A percentile compares a stretch with the other conserved stretches of the same genome.
Conservation (phyloP, 2,329 filamentous ascomycete species). For the Exophiala xenobiotica region DNA sequence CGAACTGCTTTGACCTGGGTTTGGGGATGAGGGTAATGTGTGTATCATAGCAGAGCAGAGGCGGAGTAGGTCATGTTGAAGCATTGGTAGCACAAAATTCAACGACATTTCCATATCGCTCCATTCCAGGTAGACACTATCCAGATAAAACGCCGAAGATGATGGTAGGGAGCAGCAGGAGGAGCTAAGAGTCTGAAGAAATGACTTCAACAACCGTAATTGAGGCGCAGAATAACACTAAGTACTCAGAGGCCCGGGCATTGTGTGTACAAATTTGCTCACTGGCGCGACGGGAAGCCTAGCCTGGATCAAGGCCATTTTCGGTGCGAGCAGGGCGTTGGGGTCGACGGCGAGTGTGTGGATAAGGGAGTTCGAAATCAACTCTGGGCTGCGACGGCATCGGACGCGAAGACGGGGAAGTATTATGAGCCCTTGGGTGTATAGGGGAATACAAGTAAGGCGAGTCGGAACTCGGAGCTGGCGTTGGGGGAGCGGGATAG, state of each 20-base stretch:
- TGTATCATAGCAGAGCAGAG: background rate
- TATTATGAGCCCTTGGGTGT: constrained; percentile 45
- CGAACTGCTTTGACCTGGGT: too few relatives aligned
- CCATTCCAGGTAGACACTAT: too few relatives aligned
- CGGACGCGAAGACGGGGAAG: constrained; percentile 38
- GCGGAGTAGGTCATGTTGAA: background rate
- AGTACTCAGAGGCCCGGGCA: too few relatives aligned
- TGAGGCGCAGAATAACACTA: too few relatives aligned
- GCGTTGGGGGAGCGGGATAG: constrained; percentile 46
- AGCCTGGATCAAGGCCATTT: constrained; percentile 3
- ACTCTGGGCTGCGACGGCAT: constrained; percentile 43
- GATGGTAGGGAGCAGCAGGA: too few relatives aligned
- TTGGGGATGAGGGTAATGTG: too few relatives aligned
- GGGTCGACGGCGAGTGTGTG: constrained; percentile 26
- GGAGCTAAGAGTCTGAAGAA: too few relatives aligned
- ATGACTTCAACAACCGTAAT: too few relatives aligned
- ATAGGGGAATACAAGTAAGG: constrained; percentile 33
- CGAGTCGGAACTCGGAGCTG: constrained; percentile 36
- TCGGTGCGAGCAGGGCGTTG: background rate
- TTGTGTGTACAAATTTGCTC: constrained; percentile 47
- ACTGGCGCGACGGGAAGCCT: constrained; percentile 28
- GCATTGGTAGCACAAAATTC: too few relatives aligned
- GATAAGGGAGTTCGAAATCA: constrained; percentile 43
- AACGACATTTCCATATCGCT: too few relatives aligned
- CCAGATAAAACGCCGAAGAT: too few relatives aligned